Conservation (phyloP, 2,329 filamentous ascomycete species). For the Colletotrichum horii region DNA sequence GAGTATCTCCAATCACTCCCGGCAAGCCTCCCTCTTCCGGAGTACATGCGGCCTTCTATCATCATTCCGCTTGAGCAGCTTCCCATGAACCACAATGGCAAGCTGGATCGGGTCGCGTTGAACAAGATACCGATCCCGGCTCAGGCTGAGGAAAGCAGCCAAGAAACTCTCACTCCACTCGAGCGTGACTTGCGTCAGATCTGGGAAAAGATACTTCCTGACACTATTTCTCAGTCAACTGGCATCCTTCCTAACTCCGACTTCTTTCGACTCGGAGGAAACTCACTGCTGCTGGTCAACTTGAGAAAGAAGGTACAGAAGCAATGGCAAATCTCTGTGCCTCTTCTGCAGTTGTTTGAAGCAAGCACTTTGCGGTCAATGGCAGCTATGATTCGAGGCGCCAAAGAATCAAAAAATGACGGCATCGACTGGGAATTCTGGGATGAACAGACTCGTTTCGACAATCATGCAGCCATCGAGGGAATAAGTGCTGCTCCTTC, state of each 20-base stretch:
- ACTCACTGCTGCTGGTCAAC: constrained; percentile 42
- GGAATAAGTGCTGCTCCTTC: background rate
- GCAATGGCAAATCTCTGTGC: constrained; percentile 32
- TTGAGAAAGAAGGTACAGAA: constrained; percentile 40
- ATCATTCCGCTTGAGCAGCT: constrained; percentile 30
- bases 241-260: constrained; percentile 28
- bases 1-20: constrained; percentile 22
- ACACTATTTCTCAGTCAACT: constrained; percentile 20
- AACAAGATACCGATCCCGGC: constrained; percentile 26
- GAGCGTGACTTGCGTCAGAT: constrained; percentile 9
- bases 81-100: constrained; percentile 33
- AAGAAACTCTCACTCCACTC: background rate
- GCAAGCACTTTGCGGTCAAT: constrained; percentile 42
- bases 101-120: constrained; percentile 36
- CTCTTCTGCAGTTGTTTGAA: constrained; percentile 41
- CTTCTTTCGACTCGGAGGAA: constrained; percentile 48
- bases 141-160: background rate
- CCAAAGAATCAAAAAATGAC: background rate
- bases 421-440: constrained; percentile 27
- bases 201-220: constrained; percentile 27
- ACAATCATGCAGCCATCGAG: background rate
- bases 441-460: constrained; percentile 27
- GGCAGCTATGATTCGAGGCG: constrained; percentile 34
- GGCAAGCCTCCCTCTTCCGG: constrained; percentile 28
- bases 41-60: constrained; percentile 38